phyloP scores from a whole-genome alignment of 2,329 filamentous ascomycete genomes.

The Herpotrichia juniperi region DNA sequence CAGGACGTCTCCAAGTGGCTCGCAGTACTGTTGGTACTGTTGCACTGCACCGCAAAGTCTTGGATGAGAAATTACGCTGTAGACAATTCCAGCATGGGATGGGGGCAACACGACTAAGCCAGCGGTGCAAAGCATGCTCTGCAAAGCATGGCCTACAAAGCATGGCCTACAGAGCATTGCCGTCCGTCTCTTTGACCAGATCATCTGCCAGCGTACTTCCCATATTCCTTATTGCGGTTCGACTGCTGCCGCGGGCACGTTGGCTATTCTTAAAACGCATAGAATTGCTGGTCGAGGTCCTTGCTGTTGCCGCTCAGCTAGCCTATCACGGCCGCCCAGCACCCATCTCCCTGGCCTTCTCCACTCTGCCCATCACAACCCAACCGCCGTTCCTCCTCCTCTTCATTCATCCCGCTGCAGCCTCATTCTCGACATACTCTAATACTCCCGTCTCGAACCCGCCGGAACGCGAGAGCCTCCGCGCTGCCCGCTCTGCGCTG shows the following conservation, averaged over 20 bases:
- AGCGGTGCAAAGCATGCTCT: no score
- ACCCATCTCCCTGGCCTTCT: slow-evolving; percentile 10
- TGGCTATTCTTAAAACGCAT: slow-evolving; percentile 13
- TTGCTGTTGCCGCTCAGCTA: background rate
- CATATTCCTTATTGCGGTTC: no score
- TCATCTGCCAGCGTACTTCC: no score
- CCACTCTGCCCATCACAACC: slow-evolving; percentile 18
- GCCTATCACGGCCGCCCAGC: slow-evolving; percentile 11
- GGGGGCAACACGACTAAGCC: no score
- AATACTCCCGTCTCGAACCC: slow-evolving; percentile 12
- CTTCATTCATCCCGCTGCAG: slow-evolving; percentile 33
- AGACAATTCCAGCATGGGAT: no score
- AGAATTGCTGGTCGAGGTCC: slow-evolving; percentile 9
- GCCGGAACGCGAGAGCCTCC: slow-evolving; percentile 9
- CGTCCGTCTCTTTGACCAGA: no score
- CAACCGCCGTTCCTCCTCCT: slow-evolving; percentile 22
- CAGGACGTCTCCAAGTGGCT: no score
- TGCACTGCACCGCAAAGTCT: no score
- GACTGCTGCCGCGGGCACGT: background rate
- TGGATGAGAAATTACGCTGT: no score
- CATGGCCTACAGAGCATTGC: no score
- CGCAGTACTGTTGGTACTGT: no score
- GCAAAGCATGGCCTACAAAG: no score
- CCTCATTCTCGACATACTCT: slow-evolving; percentile 31
- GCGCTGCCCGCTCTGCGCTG: slow-evolving; percentile 18